Percentiles rank a stretch among this genome's conserved stretches.
Conservation (phyloP, 768 basidiomycete genomes). For the Lactarius evosmus region DNA sequence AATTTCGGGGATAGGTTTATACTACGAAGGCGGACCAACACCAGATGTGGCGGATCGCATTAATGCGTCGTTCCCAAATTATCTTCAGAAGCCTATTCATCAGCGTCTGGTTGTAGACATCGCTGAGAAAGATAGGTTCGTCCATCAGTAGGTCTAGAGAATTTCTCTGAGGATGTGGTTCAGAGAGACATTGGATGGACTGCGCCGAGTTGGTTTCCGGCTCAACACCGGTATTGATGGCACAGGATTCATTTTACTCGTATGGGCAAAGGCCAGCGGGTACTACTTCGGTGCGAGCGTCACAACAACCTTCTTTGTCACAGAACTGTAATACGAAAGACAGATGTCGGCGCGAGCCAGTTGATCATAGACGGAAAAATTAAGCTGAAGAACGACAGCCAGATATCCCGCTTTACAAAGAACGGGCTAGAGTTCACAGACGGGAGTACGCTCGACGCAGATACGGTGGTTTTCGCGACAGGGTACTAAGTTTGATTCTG, state of each 20-base stretch:
- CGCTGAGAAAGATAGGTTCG: constrained; percentile 51
- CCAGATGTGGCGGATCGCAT: constrained; percentile 56
- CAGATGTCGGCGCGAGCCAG: constrained; percentile 43
- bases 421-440: constrained; percentile 42
- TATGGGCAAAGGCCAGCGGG: constrained; percentile 49
- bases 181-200: constrained; percentile 52
- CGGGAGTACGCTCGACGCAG: constrained; percentile 44
- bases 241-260: constrained; percentile 48
- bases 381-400: constrained; percentile 45
- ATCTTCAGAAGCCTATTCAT: constrained; percentile 31
- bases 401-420: constrained; percentile 41
- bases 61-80: constrained; percentile 40
- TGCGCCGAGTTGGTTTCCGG: constrained; percentile 55
- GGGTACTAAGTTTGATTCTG: constrained; percentile 36
- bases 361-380: constrained; percentile 46
- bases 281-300: constrained; percentile 57
- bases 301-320: not conserved
- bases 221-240: constrained; percentile 47
- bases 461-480: constrained; percentile 49
- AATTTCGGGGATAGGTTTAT: constrained; percentile 16
- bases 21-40: constrained; percentile 21
- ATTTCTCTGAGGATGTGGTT: not conserved
- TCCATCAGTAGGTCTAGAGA: not conserved
- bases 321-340: not conserved
- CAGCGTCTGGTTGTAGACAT: constrained; percentile 42